Conservation (phyloP, 1,139 yeast species). For the Yamadazyma sp. region DNA sequence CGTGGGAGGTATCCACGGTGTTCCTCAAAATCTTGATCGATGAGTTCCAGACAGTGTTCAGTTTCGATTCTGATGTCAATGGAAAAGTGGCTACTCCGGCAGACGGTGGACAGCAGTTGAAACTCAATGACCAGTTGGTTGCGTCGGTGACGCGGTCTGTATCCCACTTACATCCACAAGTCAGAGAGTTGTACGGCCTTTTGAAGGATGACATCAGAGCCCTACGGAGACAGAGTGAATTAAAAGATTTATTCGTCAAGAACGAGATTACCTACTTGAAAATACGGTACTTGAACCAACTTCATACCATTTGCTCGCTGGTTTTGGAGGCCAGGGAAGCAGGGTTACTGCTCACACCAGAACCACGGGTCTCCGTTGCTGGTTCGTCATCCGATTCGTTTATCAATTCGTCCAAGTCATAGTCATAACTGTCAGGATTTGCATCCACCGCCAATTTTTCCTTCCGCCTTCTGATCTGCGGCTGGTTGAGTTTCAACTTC, state of each 20-base stretch:
- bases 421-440: conserved; percentile 35
- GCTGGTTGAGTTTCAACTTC: conserved; percentile 29
- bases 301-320: conserved; percentile 2
- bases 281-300: conserved; percentile 1
- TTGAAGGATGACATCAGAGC: conserved; percentile 5
- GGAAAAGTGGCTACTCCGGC: conserved; percentile 3
- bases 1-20: background rate
- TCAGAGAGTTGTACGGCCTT: conserved; percentile 9
- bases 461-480: conserved; percentile 21
- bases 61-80: conserved; percentile 20
- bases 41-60: conserved; percentile 21
- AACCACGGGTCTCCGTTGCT: too few relatives aligned
- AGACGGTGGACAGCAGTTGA: conserved; percentile 22
- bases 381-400: conserved; percentile 24
- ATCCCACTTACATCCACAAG: background rate
- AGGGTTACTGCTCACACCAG: too few relatives aligned
- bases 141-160: conserved; percentile 8
- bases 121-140: conserved; percentile 22
- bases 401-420: conserved; percentile 33
- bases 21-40: conserved; percentile 14
- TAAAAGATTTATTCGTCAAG: conserved; percentile 17
- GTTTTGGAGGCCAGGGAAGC: background rate
- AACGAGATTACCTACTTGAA: conserved; percentile 24
- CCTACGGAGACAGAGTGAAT: conserved; percentile 8
- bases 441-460: conserved; percentile 35